phyloP scores from a whole-genome alignment of 495 filamentous ascomycete species.

The Pyrenula aspistea region DNA sequence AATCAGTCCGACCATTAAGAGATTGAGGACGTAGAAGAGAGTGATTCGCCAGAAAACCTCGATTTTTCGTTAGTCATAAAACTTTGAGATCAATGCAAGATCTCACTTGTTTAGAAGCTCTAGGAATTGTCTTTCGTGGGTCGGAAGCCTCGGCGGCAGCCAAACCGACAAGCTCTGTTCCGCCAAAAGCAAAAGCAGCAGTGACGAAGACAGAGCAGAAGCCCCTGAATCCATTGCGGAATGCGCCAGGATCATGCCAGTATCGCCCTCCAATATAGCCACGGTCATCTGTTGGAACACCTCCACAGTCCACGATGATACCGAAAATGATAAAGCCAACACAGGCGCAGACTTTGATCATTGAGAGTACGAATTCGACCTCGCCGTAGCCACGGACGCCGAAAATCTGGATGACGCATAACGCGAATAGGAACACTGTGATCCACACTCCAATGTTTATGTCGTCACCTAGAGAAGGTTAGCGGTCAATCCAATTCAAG shows the following conservation, averaged over 20 bases:
- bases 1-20: conserved; percentile 64
- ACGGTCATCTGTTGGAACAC: conserved; percentile 31
- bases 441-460: conserved; percentile 50
- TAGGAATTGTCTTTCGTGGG: conserved; percentile 50
- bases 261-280: conserved; percentile 49
- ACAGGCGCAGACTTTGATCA: conserved; percentile 44
- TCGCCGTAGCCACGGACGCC: conserved; percentile 64
- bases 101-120: conserved; percentile 49
- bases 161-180: conserved; percentile 62
- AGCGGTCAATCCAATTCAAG: too few species aligned
- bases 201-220: conserved; percentile 65
- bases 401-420: conserved; percentile 29
- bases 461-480: too few species aligned
- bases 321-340: conserved; percentile 60
- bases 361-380: conserved; percentile 31
- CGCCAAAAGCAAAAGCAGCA: conserved; percentile 61
- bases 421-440: conserved; percentile 45
- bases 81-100: not conserved
- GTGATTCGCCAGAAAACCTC: conserved; percentile 65
- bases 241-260: conserved; percentile 61
- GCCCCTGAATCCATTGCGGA: conserved; percentile 58
- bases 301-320: conserved; percentile 58
- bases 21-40: conserved; percentile 61
- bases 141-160: conserved; percentile 59
- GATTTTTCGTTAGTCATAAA: not conserved